A percentile compares a stretch with the other conserved stretches of the same genome.
phyloP scores from a whole-genome alignment of 2,329 filamentous ascomycete genomes.

The Plenodomus tracheiphilus region DNA sequence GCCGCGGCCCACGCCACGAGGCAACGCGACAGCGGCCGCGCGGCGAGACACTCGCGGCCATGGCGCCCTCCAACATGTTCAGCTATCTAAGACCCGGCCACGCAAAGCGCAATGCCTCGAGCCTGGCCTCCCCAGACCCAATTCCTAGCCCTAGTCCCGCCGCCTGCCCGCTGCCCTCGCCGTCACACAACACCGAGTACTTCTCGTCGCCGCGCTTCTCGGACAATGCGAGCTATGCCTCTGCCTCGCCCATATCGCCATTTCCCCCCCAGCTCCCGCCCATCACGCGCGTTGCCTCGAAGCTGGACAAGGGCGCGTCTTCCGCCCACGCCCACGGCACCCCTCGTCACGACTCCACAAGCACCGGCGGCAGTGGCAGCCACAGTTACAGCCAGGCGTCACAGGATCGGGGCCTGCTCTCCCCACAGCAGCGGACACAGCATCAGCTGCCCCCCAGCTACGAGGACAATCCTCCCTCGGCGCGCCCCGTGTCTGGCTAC shows the following conservation, averaged over 20 bases:
- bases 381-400: constrained; percentile 13
- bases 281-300: constrained; percentile 44
- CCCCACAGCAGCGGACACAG: too few species aligned
- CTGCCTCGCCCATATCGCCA: constrained; percentile 43
- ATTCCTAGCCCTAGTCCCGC: constrained; percentile 27
- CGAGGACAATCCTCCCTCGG: too few species aligned
- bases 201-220: constrained; percentile 35
- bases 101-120: constrained; percentile 44
- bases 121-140: constrained; percentile 35
- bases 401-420: too few species aligned
- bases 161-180: constrained; percentile 29
- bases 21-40: too few species aligned
- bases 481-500: too few species aligned
- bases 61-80: constrained; percentile 47
- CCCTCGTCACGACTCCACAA: constrained; percentile 13
- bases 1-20: too few species aligned
- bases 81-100: constrained; percentile 45
- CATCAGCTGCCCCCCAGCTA: too few species aligned
- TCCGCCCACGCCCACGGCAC: constrained; percentile 13
- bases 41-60: constrained; percentile 20
- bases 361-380: constrained; percentile 6
- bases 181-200: constrained; percentile 35
- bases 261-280: constrained; percentile 46
- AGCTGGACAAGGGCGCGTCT: constrained; percentile 27
- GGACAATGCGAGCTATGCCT: constrained; percentile 33